phyloP scores from a whole-genome alignment of 192 early-diverging fungal species.

The Phlyctochytrium arcticum region DNA sequence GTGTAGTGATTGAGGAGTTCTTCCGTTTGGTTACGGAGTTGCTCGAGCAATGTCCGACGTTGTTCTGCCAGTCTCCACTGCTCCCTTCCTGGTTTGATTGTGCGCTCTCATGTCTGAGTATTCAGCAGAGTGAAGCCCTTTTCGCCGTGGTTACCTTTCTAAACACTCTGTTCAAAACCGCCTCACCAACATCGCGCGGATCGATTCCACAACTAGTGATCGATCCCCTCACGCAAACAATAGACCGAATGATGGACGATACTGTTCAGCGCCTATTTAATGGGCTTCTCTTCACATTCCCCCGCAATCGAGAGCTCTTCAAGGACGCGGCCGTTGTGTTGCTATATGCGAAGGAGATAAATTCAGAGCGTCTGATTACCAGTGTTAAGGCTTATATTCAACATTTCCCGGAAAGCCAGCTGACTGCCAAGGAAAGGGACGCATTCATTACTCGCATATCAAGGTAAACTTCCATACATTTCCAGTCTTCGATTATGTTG shows the following conservation, averaged over 20 bases:
- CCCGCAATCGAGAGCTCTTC: conserved; percentile 51
- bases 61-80: conserved; percentile 51
- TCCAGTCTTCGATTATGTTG: not conserved
- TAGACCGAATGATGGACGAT: conserved; percentile 33
- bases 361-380: conserved; percentile 41
- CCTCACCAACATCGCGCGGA: conserved; percentile 5
- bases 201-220: conserved; percentile 20
- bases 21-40: conserved; percentile 54
- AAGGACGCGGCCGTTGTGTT: conserved; percentile 51
- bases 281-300: conserved; percentile 54
- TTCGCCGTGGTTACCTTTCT: conserved; percentile 21
- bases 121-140: conserved; percentile 28
- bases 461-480: conserved; percentile 41
- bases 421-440: conserved; percentile 45
- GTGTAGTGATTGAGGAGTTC: conserved; percentile 73
- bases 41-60: conserved; percentile 46
- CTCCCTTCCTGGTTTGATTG: conserved; percentile 59
- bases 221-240: conserved; percentile 34
- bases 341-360: conserved; percentile 40
- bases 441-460: conserved; percentile 49
- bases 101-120: conserved; percentile 53
- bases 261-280: conserved; percentile 47
- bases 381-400: conserved; percentile 48
- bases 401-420: conserved; percentile 38
- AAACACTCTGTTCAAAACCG: conserved; percentile 4